Evolutionary conservation across 306 rosid genomes (phyloP).

Genomic region (Malus sieversii): DNA sequence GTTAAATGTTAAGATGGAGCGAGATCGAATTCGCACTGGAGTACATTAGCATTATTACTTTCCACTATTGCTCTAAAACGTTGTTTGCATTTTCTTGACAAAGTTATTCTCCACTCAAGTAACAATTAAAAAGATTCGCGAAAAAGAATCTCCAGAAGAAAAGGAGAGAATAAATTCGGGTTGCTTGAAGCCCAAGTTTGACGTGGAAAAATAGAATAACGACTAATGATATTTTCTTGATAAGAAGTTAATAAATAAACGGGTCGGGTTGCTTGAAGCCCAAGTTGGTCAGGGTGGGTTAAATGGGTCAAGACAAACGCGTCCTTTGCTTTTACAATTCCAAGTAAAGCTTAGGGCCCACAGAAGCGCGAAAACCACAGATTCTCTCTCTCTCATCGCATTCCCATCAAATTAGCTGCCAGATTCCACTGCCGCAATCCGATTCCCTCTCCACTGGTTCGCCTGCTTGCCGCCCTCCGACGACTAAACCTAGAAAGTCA

Average conservation of each 20-base stretch:
- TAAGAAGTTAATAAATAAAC: too few relatives aligned
- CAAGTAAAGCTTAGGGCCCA: not conserved
- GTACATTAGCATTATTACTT: too few relatives aligned
- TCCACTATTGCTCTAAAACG: too few relatives aligned
- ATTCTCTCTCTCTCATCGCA: not conserved
- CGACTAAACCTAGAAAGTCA: not conserved
- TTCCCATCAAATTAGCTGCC: not conserved
- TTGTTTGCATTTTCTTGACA: too few relatives aligned
- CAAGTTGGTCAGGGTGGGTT: not conserved
- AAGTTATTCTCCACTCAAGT: too few relatives aligned
- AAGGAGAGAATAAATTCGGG: not conserved
- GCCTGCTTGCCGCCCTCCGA: not conserved
- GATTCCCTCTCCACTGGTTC: not conserved
- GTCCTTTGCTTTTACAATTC: not conserved
- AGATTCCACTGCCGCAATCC: not conserved
- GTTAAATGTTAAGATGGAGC: rapidly evolving
- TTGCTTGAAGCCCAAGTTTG: too few relatives aligned
- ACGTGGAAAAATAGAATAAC: too few relatives aligned
- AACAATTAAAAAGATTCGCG: too few relatives aligned
- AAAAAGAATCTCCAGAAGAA: too few relatives aligned
- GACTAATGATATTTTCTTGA: not conserved
- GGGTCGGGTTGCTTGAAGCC: not conserved
- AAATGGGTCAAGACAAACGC: not conserved
- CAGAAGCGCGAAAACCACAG: not conserved
- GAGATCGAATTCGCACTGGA: rapidly evolving